These are phyloP conservation scores for Mortierella sp. DNA, from an alignment of 371 early-diverging fungal genomes.

Conservation along the genomic window DNA sequence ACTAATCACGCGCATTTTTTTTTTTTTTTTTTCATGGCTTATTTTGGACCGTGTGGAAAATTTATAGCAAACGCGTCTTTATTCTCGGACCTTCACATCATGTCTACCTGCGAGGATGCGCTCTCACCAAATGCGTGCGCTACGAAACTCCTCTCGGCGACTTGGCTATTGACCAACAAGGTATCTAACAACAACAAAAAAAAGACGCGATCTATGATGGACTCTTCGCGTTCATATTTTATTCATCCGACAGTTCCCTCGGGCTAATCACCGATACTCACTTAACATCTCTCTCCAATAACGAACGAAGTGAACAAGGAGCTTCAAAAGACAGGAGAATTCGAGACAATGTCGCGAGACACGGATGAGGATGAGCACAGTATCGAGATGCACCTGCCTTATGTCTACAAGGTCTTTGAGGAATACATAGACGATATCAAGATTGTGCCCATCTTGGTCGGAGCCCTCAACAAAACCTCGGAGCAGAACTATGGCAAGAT, in stretches of 20 bases:
- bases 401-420: conserved; percentile 82
- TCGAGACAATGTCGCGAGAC: conserved; percentile 69
- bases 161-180: conserved; percentile 75
- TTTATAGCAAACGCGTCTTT: conserved; percentile 82
- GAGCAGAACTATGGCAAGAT: conserved; percentile 79
- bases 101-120: conserved; percentile 84
- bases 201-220: background rate
- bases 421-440: conserved; percentile 53
- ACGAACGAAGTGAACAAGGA: conserved; percentile 66
- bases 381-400: conserved; percentile 97
- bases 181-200: conserved; percentile 46
- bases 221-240: background rate
- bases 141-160: conserved; percentile 93
- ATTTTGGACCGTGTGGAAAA: background rate
- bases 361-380: conserved; percentile 96
- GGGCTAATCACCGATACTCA: background rate
- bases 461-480: conserved; percentile 68
- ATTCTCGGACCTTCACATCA: conserved; percentile 96
- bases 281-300: background rate
- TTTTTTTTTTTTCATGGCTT: background rate
- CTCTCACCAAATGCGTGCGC: conserved; percentile 75
- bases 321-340: conserved; percentile 75
- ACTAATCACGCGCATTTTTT: background rate
- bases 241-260: no score
- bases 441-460: conserved; percentile 93